Evolutionary conservation across 768 basidiomycete species (phyloP).

Genomic region (Suillus luteus): DNA sequence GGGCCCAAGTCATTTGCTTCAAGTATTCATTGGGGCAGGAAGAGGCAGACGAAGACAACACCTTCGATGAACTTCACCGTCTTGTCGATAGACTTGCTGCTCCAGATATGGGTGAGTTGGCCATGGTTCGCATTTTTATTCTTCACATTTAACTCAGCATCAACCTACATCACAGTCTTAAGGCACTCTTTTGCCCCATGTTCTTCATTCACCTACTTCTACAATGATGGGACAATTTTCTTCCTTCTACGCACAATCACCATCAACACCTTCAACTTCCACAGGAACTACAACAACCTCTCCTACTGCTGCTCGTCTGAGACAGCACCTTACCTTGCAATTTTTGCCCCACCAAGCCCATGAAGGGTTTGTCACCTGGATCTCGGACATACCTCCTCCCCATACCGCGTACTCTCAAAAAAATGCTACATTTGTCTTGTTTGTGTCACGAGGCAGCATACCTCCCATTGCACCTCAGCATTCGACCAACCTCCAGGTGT

Average conservation of each 20-base stretch:
- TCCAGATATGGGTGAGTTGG: constrained; percentile 59
- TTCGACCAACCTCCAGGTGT: constrained; percentile 44
- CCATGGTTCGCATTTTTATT: too few species aligned
- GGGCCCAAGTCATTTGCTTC: constrained; percentile 88
- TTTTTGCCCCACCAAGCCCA: too few species aligned
- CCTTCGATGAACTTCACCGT: constrained; percentile 61
- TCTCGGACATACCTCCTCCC: constrained; percentile 56
- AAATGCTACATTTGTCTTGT: constrained; percentile 47
- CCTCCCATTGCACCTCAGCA: constrained; percentile 51
- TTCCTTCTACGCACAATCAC: constrained; percentile 38
- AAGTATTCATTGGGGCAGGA: constrained; percentile 68
- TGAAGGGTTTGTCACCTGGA: too few species aligned
- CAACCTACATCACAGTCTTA: too few species aligned
- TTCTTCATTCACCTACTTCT: constrained; percentile 35
- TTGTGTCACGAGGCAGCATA: constrained; percentile 64
- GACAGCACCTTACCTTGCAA: too few species aligned
- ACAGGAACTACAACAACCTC: constrained; percentile 21
- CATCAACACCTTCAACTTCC: constrained; percentile 29
- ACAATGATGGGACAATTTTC: constrained; percentile 35
- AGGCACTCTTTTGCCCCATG: too few species aligned
- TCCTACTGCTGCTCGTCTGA: constrained; percentile 26
- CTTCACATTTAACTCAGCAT: too few species aligned
- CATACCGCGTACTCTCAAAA: constrained; percentile 13
- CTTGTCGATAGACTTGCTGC: constrained; percentile 67
- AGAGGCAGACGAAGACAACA: constrained; percentile 56